Evolutionary conservation across 108 stramenopile species (phyloP).

Genomic region (Hondaea fermentalgiana): DNA sequence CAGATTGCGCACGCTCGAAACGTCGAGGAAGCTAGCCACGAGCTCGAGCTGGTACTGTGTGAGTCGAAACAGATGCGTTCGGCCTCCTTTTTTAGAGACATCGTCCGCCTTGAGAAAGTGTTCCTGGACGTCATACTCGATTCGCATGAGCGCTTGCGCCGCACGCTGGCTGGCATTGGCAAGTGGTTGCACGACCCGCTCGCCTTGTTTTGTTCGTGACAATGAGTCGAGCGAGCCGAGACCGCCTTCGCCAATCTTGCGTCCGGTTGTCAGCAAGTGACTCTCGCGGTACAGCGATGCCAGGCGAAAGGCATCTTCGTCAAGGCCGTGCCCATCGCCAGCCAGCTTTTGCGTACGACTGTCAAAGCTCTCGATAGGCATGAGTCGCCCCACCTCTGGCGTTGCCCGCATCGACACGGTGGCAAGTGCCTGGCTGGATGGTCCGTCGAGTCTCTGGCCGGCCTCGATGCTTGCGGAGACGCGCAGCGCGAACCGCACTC

Average conservation of each 20-base stretch:
- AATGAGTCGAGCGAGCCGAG: background rate
- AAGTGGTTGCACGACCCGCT: background rate
- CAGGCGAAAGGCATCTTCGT: background rate
- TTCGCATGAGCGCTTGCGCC: background rate
- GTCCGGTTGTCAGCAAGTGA: background rate
- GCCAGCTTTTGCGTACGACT: background rate
- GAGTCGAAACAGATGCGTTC: background rate
- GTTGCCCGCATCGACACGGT: background rate
- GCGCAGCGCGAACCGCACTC: background rate
- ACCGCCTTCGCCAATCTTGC: background rate
- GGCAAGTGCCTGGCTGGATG: background rate
- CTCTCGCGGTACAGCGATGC: background rate
- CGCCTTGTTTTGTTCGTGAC: background rate
- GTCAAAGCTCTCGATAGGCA: background rate
- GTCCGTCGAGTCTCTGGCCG: background rate
- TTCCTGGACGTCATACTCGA: background rate
- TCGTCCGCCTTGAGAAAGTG: background rate
- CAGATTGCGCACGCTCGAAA: background rate
- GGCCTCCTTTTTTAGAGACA: no score
- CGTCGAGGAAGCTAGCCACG: background rate
- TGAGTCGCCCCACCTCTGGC: background rate
- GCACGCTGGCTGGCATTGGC: slow-evolving; percentile 7
- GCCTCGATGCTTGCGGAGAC: background rate
- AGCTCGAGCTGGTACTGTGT: background rate
- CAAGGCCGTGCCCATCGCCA: background rate